Evolutionary conservation across 352 stramenopile genomes (phyloP), one percentile per base, ranked within the genome.

Genomic region (Pythium phragmiticola): DNA sequence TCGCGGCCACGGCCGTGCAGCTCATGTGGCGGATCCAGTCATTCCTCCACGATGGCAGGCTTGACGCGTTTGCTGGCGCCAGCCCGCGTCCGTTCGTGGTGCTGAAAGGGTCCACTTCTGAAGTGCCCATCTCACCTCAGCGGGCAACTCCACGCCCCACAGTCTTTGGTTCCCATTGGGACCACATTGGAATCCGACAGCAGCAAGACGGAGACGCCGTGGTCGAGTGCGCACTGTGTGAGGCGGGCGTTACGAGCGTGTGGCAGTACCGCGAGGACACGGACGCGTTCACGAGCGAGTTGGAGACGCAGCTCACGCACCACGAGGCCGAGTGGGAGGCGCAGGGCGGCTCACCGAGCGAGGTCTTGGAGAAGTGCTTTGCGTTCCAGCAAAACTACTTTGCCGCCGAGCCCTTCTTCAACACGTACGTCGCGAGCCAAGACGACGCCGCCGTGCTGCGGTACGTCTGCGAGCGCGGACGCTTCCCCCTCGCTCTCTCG

Each of bases 381-480:
- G 59, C 34, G 33, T 64, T 72, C 47, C 59, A 72, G 54, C 43
- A 68, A 48, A 54, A 53, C 16, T 72, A 64, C 41, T 68, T 64
- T 36, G 28, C 21, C n/a, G 51, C 36, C 33, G 65, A 72, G 30
- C 47, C 41, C 26, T 70, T 66, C 37, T 57, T 58, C 36, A 58
- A 57, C 57, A 41, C 64, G 46, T 66, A 66, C 64, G 33, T 70
- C 16, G 57, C 64, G 4, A 54, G 42, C 47, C 26, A 28, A n/a
- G 53, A 66, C 64, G 64, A 70, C 45, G 52, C n/a, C 14, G 16
- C 23, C 0, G 53, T 70, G 51, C 46, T 68, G 37, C 16, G 13
- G 17, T 50, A 72, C 34, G 36, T 68, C 0, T 64, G 60, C 23
- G 14, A 46, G 7, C 43, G n/a, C 7, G 34, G 52, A 1, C 41